Conservation (phyloP, 1,284 basidiomycete genomes). For the Irpex sp. region DNA sequence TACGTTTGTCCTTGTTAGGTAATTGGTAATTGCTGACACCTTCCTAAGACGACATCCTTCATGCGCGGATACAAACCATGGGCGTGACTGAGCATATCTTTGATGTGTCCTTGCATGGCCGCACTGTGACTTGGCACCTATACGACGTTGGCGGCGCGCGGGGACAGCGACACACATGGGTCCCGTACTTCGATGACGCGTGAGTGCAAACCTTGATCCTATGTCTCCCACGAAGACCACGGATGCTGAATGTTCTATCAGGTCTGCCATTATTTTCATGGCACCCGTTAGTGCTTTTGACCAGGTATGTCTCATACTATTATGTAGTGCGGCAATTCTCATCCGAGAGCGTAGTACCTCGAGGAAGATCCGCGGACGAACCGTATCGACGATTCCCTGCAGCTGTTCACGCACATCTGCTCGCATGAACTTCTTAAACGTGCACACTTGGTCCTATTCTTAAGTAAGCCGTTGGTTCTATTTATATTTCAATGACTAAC, state of each 20-base stretch:
- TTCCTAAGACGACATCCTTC: slow-evolving; percentile 72
- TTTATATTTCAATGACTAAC: not conserved
- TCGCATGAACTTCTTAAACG: slow-evolving; percentile 75
- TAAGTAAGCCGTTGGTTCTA: slow-evolving; percentile 47
- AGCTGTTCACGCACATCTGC: slow-evolving; percentile 80
- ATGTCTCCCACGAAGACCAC: not conserved
- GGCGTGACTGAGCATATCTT: slow-evolving; percentile 79
- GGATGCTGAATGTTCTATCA: slow-evolving; percentile 3
- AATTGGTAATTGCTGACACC: not conserved
- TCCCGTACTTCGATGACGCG: slow-evolving; percentile 80
- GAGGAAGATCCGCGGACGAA: slow-evolving; percentile 82
- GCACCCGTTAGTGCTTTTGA: slow-evolving; percentile 86
- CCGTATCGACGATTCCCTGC: slow-evolving; percentile 78
- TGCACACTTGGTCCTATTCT: slow-evolving; percentile 75
- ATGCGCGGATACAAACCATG: slow-evolving; percentile 82
- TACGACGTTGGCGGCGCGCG: slow-evolving; percentile 81
- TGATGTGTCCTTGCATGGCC: slow-evolving; percentile 68
- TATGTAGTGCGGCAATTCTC: not conserved
- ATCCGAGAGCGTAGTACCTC: slow-evolving; percentile 51
- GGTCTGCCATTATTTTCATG: slow-evolving; percentile 80
- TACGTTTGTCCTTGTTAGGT: slow-evolving; percentile 24
- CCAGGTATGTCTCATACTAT: slow-evolving; percentile 46
- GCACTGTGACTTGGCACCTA: slow-evolving; percentile 72
- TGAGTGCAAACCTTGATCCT: slow-evolving; percentile 13
- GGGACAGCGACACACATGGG: slow-evolving; percentile 81